phyloP scores from a whole-genome alignment of 345 rosid species.

The Chamaenerion angustifolium region DNA sequence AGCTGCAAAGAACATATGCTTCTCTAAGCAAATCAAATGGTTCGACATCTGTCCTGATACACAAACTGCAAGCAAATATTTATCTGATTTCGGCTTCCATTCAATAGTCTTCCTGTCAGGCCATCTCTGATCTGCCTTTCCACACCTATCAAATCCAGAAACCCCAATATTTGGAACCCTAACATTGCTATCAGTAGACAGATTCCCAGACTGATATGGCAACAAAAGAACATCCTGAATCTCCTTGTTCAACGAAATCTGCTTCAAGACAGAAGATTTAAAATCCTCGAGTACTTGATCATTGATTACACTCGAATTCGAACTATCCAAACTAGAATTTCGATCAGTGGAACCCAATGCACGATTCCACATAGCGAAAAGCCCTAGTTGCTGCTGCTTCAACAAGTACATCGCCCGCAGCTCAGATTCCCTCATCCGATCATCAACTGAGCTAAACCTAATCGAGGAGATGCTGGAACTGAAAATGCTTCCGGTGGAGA shows the following conservation, averaged over 20 bases:
- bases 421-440: conserved; percentile 48
- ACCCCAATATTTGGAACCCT: conserved; percentile 10
- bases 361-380: conserved; percentile 38
- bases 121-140: conserved; percentile 29
- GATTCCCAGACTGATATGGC: conserved; percentile 32
- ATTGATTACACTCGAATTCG: conserved; percentile 4
- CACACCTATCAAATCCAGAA: conserved; percentile 23
- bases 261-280: conserved; percentile 38
- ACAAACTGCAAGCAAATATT: conserved; percentile 59
- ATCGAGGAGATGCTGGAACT: conserved; percentile 12
- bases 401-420: conserved; percentile 57
- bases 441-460: conserved; percentile 22
- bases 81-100: conserved; percentile 61
- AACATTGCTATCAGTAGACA: conserved; percentile 7
- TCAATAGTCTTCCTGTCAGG: conserved; percentile 33
- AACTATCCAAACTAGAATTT: conserved; percentile 10
- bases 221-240: conserved; percentile 52
- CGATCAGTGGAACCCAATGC: conserved; percentile 12
- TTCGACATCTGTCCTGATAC: conserved; percentile 92
- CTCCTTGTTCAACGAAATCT: conserved; percentile 50
- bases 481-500: conserved; percentile 28
- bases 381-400: conserved; percentile 40
- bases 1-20: conserved; percentile 89
- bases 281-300: conserved; percentile 16
- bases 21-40: conserved; percentile 85